Conservation (phyloP, 257 asterid species). For the Rehmannia glutinosa region DNA sequence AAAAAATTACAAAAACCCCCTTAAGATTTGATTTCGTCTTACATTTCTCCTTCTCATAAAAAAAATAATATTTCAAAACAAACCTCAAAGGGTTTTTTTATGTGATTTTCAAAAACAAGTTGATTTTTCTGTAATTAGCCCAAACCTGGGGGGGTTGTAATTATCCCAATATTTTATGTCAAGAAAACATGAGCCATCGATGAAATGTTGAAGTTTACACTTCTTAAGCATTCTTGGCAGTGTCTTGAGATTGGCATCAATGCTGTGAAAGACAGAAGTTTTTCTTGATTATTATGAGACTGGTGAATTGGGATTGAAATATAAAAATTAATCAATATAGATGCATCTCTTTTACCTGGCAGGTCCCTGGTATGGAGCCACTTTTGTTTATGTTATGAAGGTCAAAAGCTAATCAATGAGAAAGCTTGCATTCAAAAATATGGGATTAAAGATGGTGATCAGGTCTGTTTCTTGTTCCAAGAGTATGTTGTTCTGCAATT, state of each 20-base stretch:
- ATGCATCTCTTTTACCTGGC: not conserved
- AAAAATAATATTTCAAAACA: no score
- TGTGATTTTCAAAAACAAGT: no score
- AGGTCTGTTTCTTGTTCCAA: constrained; percentile 26
- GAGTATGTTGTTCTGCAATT: not conserved
- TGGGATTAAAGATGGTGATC: constrained; percentile 61
- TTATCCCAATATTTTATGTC: no score
- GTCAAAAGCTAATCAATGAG: constrained; percentile 41
- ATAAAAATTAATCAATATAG: not conserved
- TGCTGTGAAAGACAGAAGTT: not conserved
- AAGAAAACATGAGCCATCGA: no score
- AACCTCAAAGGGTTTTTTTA: no score
- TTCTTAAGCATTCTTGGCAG: no score
- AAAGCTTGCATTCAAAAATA: constrained; percentile 33
- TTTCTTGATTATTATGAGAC: not conserved
- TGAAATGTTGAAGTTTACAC: not conserved
- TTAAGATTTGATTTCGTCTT: no score
- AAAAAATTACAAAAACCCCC: no score
- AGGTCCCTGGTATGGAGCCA: constrained; percentile 69
- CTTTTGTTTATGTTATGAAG: constrained; percentile 46
- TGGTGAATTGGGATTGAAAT: not conserved
- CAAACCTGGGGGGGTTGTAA: no score
- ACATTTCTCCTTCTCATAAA: no score
- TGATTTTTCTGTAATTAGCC: no score
- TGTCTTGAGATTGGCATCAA: not conserved